Conservation (phyloP, 805 yeast species). For the Hanseniaspora thailandica region DNA sequence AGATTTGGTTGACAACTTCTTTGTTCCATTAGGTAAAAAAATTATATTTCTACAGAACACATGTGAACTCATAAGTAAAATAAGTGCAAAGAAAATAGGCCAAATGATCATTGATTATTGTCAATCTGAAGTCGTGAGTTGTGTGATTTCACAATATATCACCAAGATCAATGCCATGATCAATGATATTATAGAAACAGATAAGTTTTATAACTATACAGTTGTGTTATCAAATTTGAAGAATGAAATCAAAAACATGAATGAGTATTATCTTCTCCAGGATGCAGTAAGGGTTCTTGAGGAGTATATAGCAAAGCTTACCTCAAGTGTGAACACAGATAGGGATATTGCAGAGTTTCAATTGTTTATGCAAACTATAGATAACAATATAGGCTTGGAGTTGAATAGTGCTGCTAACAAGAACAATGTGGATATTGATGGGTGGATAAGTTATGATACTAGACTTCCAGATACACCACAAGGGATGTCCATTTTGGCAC, state of each 20-base stretch:
- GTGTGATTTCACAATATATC: neutral
- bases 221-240: neutral
- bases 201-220: neutral
- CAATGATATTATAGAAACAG: neutral
- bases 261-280: conserved; percentile 2
- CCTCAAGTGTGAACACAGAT: neutral
- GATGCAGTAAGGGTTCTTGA: conserved; percentile 6
- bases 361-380: conserved; percentile 12
- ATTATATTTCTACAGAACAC: neutral
- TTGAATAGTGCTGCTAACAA: neutral
- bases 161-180: neutral
- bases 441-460: conserved; percentile 13
- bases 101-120: conserved; percentile 13
- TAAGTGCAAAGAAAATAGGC: conserved; percentile 2
- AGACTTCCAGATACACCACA: conserved; percentile 14
- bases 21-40: conserved; percentile 8
- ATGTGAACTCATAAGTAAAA: neutral
- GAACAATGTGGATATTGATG: conserved; percentile 3
- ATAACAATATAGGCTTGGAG: neutral
- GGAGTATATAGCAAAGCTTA: neutral
- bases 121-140: conserved; percentile 3
- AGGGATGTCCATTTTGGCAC: conserved; percentile 2
- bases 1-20: conserved; percentile 5
- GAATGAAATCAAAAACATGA: neutral
- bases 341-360: conserved; percentile 12